phyloP scores from a whole-genome alignment of 129 eudicot species.

The Scalesia atractyloides region DNA sequence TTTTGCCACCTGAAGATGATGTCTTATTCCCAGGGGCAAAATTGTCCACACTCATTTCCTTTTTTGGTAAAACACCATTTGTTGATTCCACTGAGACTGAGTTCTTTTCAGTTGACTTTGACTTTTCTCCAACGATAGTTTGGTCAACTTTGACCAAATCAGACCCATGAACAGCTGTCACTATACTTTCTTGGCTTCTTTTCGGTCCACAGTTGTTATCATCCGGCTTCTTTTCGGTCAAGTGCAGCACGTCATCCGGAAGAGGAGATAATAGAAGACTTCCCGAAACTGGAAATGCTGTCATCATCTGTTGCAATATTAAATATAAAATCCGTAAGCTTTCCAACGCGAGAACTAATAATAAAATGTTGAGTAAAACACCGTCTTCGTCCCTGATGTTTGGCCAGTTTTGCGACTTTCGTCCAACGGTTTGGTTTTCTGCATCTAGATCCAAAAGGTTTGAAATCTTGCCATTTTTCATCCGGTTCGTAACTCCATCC shows the following conservation, averaged over 20 bases:
- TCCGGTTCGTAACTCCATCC: no score
- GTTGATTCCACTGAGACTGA: constrained; percentile 36
- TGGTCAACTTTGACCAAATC: constrained; percentile 44
- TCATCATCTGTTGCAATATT: constrained; percentile 73
- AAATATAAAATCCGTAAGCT: neutral
- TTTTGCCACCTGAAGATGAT: constrained; percentile 45
- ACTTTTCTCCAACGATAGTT: constrained; percentile 35
- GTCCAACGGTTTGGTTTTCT: no score
- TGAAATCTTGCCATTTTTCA: no score
- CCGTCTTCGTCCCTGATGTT: no score
- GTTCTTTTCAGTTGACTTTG: constrained; percentile 42
- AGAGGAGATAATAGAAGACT: constrained; percentile 75
- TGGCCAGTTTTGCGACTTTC: no score
- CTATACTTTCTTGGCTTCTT: constrained; percentile 46
- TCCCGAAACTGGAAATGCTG: constrained; percentile 61
- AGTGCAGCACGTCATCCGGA: constrained; percentile 43
- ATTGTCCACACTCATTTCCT: constrained; percentile 23
- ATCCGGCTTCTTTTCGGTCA: constrained; percentile 51
- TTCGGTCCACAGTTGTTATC: constrained; percentile 39
- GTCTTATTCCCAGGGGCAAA: constrained; percentile 39
- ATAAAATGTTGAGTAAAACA: no score
- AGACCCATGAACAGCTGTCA: constrained; percentile 39
- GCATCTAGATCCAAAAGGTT: no score
- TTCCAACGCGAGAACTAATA: no score
- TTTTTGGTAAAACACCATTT: constrained; percentile 27